These are phyloP conservation scores for Phytopythium oedochilum DNA, from an alignment of 352 stramenopile species.

Conservation along the genomic window DNA sequence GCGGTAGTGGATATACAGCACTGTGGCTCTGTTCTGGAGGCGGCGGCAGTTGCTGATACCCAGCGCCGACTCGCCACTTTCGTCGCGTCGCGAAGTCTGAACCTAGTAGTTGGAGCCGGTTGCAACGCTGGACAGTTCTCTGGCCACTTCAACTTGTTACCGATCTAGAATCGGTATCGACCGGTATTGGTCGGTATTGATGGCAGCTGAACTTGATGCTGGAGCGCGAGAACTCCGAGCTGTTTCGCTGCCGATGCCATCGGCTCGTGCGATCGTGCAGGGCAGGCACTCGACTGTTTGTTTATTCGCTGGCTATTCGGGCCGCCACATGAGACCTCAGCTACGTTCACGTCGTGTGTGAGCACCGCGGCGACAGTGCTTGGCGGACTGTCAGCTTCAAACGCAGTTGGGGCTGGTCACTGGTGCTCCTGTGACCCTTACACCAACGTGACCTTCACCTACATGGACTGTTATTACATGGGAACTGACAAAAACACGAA, in stretches of 20 bases:
- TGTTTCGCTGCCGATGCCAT: too few relatives aligned
- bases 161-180: neutral
- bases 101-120: neutral
- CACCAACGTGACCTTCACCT: neutral
- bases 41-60: neutral
- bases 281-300: too few relatives aligned
- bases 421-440: neutral
- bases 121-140: neutral
- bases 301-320: too few relatives aligned
- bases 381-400: neutral
- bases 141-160: neutral
- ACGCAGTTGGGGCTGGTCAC: too few relatives aligned
- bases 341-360: neutral
- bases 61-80: neutral
- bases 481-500: neutral
- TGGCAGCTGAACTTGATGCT: too few relatives aligned
- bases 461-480: slow-evolving; percentile 1
- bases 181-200: neutral
- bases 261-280: too few relatives aligned
- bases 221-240: too few relatives aligned
- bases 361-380: neutral
- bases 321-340: too few relatives aligned
- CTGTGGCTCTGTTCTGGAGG: neutral
- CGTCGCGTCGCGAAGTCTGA: too few relatives aligned
- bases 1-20: too few relatives aligned